Percentiles rank a stretch among this genome's conserved stretches.
Evolutionary conservation across 495 filamentous ascomycete species (phyloP).

Genomic region (Aspergillus avenaceus): DNA sequence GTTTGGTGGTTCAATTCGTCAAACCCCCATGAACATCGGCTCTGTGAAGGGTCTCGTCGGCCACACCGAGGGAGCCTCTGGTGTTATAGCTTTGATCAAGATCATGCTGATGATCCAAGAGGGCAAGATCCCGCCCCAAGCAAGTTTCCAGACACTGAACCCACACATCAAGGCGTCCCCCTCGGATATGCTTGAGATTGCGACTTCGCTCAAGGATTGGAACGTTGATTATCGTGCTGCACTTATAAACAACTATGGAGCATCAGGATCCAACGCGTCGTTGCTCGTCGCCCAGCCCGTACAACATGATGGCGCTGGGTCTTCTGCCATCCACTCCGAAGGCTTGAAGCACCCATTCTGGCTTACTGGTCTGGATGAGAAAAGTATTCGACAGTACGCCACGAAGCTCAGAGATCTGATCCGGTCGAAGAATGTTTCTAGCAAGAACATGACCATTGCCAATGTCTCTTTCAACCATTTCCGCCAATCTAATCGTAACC

Average conservation of each 20-base stretch:
- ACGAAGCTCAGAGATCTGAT: not conserved
- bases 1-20: conserved; percentile 17
- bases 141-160: conserved; percentile 35
- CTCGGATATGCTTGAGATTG: conserved; percentile 30
- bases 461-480: not conserved
- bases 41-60: conserved; percentile 48
- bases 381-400: not conserved
- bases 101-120: conserved; percentile 44
- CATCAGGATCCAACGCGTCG: conserved; percentile 36
- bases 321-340: conserved; percentile 22
- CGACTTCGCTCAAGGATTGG: conserved; percentile 25
- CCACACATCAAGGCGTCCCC: conserved; percentile 16
- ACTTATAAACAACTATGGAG: conserved; percentile 44
- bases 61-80: conserved; percentile 46
- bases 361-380: not conserved
- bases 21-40: conserved; percentile 17
- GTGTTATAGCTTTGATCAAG: conserved; percentile 40
- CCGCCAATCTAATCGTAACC: not conserved
- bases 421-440: conserved; percentile 11
- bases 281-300: conserved; percentile 18
- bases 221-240: conserved; percentile 24
- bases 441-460: not conserved
- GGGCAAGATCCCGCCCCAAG: conserved; percentile 32
- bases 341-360: not conserved
- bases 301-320: not conserved